A percentile compares a stretch with the other conserved stretches of the same genome.
Conservation (phyloP, 371 early-diverging fungal genomes). For the Rhizopus stolonifer region DNA sequence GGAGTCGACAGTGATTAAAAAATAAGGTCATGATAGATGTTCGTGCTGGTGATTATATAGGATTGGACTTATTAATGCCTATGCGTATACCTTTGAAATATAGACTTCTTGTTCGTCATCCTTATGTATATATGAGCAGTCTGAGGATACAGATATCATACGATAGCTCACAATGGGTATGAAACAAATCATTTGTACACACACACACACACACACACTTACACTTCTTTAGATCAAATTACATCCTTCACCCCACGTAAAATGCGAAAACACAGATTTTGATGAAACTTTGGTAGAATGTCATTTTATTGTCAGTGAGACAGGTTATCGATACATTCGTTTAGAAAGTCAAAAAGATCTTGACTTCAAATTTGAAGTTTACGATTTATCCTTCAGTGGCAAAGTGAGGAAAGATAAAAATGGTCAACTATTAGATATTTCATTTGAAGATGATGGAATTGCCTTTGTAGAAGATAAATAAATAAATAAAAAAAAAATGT, state of each 20-base stretch:
- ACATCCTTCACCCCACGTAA: conserved; percentile 16
- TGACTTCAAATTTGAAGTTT: conserved; percentile 35
- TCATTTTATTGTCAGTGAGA: conserved; percentile 37
- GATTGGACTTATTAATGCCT: conserved; percentile 58
- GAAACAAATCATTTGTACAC: neutral
- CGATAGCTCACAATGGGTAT: conserved; percentile 50
- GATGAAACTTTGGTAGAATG: conserved; percentile 32
- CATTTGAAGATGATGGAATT: conserved; percentile 27
- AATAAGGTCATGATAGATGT: conserved; percentile 34
- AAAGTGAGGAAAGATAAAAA: conserved; percentile 35
- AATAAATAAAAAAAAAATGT: neutral
- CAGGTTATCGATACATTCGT: conserved; percentile 51
- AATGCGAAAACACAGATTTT: conserved; percentile 14
- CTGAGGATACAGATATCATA: conserved; percentile 42
- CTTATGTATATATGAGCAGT: conserved; percentile 29
- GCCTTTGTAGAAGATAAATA: conserved; percentile 27
- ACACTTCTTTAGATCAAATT: conserved; percentile 22
- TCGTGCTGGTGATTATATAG: conserved; percentile 59
- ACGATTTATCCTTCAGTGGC: conserved; percentile 50
- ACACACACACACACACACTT: neutral
- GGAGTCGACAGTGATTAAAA: too few relatives aligned
- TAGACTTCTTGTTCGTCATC: conserved; percentile 42
- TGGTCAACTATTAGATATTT: conserved; percentile 38
- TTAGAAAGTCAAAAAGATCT: conserved; percentile 36
- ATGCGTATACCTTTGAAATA: conserved; percentile 51